Percentiles rank a stretch among this genome's conserved stretches.
Evolutionary conservation across 192 early-diverging fungal genomes (phyloP).

Genomic region (Backusella liffmaniae): DNA sequence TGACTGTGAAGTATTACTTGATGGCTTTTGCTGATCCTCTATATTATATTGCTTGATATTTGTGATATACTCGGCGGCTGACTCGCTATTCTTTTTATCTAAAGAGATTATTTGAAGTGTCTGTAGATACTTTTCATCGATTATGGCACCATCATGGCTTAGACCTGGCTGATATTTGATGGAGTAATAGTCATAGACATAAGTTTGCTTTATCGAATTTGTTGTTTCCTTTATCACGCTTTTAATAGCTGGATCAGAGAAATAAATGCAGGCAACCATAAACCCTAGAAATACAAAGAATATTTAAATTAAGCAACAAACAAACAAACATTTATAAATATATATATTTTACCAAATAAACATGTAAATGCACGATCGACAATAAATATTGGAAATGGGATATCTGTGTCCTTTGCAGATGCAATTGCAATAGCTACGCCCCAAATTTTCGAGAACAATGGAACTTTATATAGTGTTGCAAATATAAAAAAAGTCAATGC

Average conservation of each 20-base stretch:
- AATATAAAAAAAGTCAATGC: not conserved
- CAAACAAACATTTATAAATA: not conserved
- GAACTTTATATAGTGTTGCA: not conserved
- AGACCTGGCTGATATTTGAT: not conserved
- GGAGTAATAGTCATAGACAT: not conserved
- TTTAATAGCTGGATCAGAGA: not conserved
- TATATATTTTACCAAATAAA: not conserved
- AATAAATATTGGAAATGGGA: not conserved
- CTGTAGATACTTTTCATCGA: not conserved
- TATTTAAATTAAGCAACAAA: not conserved
- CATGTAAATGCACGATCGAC: not conserved
- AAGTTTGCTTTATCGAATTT: not conserved
- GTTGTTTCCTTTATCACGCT: not conserved
- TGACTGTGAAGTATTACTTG: not conserved
- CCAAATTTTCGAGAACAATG: not conserved
- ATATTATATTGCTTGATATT: not conserved
- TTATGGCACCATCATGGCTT: not conserved
- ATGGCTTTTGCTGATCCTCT: not conserved
- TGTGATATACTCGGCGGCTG: not conserved
- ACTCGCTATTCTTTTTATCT: not conserved
- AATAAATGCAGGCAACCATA: slow-evolving; percentile 2
- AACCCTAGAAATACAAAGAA: not conserved
- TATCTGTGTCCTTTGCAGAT: not conserved
- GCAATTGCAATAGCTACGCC: not conserved
- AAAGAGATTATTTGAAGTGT: not conserved